A percentile compares a stretch with the other conserved stretches of the same genome.
phyloP scores from a whole-genome alignment of 1,284 basidiomycete species.

The Cryptococcus neoformans region DNA sequence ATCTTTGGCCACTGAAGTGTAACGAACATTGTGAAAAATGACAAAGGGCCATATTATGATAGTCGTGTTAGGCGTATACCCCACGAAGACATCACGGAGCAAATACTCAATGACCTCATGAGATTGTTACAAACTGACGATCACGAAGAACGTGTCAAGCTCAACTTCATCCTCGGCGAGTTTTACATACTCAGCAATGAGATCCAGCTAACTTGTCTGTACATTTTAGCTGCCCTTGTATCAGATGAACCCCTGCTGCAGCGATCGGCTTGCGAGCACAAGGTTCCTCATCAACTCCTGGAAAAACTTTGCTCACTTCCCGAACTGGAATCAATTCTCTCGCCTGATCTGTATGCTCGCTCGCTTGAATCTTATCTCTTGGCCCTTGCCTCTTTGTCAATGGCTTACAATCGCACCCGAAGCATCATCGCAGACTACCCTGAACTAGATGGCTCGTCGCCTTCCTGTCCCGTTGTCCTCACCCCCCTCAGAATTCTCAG shows the following conservation, averaged over 20 bases:
- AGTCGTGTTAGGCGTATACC: slow-evolving; percentile 15
- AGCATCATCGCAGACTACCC: slow-evolving; percentile 17
- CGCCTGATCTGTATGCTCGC: not conserved
- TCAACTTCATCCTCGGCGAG: slow-evolving; percentile 69
- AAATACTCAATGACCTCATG: slow-evolving; percentile 28
- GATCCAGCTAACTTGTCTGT: slow-evolving; percentile 23
- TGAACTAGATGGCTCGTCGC: not conserved
- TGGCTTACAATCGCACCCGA: slow-evolving; percentile 68
- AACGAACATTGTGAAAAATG: slow-evolving; percentile 40
- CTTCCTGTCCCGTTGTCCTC: not conserved
- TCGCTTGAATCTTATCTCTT: slow-evolving; percentile 53
- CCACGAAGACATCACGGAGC: slow-evolving; percentile 16
- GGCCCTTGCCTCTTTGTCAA: slow-evolving; percentile 64
- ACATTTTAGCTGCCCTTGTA: slow-evolving; percentile 61
- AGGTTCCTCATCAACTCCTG: not conserved
- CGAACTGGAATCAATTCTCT: not conserved
- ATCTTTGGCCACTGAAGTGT: slow-evolving; percentile 16
- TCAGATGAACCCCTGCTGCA: slow-evolving; percentile 66
- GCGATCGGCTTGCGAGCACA: slow-evolving; percentile 33
- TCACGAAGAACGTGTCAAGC: slow-evolving; percentile 36
- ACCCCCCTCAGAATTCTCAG: slow-evolving; percentile 50
- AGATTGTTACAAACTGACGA: slow-evolving; percentile 32
- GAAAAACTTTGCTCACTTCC: not conserved
- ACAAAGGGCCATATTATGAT: slow-evolving; percentile 13
- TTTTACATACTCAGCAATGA: not conserved